Evolutionary conservation across 1,284 basidiomycete genomes (phyloP).

Genomic region (Tilletia walkeri): DNA sequence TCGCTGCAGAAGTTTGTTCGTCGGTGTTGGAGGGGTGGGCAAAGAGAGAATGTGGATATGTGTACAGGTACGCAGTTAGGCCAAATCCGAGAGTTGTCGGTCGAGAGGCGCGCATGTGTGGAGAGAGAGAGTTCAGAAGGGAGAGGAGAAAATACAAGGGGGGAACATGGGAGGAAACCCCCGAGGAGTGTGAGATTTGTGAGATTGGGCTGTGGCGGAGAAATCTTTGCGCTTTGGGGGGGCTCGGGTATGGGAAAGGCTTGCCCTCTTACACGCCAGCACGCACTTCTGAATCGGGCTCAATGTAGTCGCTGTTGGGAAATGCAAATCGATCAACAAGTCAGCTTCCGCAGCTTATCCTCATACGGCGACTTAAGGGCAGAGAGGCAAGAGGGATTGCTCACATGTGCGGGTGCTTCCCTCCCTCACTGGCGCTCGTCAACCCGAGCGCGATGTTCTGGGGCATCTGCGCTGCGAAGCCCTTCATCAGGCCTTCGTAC

Average conservation of each 20-base stretch:
- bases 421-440: conserved; percentile 28
- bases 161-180: not conserved
- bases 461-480: conserved; percentile 42
- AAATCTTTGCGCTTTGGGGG: not conserved
- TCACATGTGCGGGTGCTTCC: conserved; percentile 46
- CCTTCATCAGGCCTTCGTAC: conserved; percentile 47
- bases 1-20: not conserved
- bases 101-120: not conserved
- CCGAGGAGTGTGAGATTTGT: not conserved
- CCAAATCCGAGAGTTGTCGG: not conserved
- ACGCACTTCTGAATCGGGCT: conserved; percentile 45
- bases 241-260: not conserved
- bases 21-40: no score
- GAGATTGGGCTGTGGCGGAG: not conserved
- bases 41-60: not conserved
- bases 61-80: not conserved
- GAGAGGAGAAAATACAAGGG: not conserved
- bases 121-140: not conserved
- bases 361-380: not conserved
- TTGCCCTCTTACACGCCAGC: not conserved
- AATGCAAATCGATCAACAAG: no score
- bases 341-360: no score
- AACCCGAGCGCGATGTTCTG: conserved; percentile 32
- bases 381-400: conserved; percentile 11
- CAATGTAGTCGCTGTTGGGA: conserved; percentile 41